Conservation (phyloP, 1,139 yeast species). For the Taiozyma sp. region DNA sequence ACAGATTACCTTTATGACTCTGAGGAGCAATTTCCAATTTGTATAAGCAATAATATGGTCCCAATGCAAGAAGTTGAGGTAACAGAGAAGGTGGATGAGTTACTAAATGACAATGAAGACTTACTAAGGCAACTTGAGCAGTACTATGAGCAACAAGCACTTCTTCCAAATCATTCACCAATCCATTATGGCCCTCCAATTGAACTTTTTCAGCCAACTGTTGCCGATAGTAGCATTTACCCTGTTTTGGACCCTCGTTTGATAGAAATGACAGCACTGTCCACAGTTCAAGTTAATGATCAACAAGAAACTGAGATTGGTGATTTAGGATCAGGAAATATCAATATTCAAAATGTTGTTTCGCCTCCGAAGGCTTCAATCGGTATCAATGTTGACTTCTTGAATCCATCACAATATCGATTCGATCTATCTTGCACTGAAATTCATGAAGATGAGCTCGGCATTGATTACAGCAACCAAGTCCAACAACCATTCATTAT, state of each 20-base stretch:
- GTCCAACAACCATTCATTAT: not conserved
- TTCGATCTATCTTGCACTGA: not conserved
- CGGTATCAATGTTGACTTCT: not conserved
- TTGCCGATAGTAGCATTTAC: not conserved
- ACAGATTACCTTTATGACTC: not conserved
- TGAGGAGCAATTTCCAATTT: not conserved
- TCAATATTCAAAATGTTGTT: not conserved
- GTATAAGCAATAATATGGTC: not conserved
- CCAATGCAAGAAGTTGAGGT: not conserved
- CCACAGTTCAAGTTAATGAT: not conserved
- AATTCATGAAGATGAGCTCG: not conserved
- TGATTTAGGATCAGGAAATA: not conserved
- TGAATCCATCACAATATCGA: not conserved
- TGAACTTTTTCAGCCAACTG: not conserved
- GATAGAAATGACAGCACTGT: not conserved
- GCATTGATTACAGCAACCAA: not conserved
- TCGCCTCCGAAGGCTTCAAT: not conserved
- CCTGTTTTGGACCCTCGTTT: not conserved
- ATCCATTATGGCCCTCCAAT: not conserved
- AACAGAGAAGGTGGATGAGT: not conserved
- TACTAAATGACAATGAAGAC: not conserved
- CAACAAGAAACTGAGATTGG: not conserved
- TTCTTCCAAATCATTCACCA: not conserved
- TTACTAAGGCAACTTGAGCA: not conserved
- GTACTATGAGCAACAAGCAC: not conserved